Evolutionary conservation across 495 filamentous ascomycete genomes (phyloP).

Genomic region (Durotheca rogersii): DNA sequence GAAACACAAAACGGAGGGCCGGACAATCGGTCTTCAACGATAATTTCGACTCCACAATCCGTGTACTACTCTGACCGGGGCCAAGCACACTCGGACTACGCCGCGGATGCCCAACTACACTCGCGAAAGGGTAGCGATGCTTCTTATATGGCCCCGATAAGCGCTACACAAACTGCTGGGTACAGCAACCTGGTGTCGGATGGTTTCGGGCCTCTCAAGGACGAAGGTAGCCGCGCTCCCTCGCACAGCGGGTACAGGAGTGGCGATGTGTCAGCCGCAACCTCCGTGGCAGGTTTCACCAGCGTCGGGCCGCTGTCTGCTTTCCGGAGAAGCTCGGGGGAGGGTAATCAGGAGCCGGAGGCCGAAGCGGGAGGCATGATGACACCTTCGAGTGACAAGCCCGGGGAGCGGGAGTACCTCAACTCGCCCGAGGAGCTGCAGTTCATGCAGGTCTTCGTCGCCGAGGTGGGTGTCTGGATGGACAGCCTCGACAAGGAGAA

Average conservation of each 20-base stretch:
- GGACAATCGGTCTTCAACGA: constrained; percentile 12
- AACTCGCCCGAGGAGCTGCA: constrained; percentile 72
- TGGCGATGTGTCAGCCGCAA: constrained; percentile 35
- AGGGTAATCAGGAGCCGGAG: constrained; percentile 16
- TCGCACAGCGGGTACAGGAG: constrained; percentile 29
- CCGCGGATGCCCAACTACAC: constrained; percentile 27
- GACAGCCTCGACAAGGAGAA: constrained; percentile 84
- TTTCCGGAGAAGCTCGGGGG: constrained; percentile 22
- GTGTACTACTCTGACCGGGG: constrained; percentile 27
- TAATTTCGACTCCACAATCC: constrained; percentile 13
- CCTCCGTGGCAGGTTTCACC: constrained; percentile 34
- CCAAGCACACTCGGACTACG: constrained; percentile 17
- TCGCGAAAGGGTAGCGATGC: constrained; percentile 27
- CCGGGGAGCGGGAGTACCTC: constrained; percentile 56
- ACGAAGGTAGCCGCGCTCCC: constrained; percentile 13
- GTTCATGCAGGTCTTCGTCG: constrained; percentile 88
- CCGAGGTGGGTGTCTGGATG: constrained; percentile 93
- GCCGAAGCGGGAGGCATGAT: constrained; percentile 43
- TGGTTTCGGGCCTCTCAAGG: constrained; percentile 27
- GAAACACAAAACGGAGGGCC: constrained; percentile 6
- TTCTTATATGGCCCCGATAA: constrained; percentile 22
- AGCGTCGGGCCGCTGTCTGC: constrained; percentile 29
- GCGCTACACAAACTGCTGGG: constrained; percentile 12
- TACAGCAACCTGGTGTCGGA: constrained; percentile 27
- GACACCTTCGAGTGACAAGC: constrained; percentile 52